Percentiles rank a stretch among this genome's conserved stretches.
Evolutionary conservation across 768 basidiomycete genomes (phyloP).

Genomic region (Ramaria rubella): DNA sequence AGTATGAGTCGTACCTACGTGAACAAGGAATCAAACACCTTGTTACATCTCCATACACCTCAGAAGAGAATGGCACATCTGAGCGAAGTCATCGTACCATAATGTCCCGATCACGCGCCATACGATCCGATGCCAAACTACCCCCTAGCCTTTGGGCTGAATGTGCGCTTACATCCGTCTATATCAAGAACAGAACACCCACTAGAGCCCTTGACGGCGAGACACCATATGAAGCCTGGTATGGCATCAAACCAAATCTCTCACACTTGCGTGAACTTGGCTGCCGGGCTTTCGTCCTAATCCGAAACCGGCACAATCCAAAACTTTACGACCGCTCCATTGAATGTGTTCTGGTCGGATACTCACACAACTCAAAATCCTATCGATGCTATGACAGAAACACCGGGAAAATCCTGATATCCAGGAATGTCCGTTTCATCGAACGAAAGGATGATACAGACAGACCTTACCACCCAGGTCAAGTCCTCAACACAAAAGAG

Average conservation of each 20-base stretch:
- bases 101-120: background rate
- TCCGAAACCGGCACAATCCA: slow-evolving; percentile 10
- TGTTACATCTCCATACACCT: slow-evolving; percentile 22
- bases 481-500: background rate
- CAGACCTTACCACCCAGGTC: background rate
- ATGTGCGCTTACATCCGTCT: background rate
- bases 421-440: slow-evolving; percentile 19
- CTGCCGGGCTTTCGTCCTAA: slow-evolving; percentile 32
- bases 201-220: background rate
- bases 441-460: slow-evolving; percentile 5
- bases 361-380: slow-evolving; percentile 26
- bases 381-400: slow-evolving; percentile 32
- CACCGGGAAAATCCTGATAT: slow-evolving; percentile 24
- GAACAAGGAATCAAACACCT: background rate
- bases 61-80: background rate
- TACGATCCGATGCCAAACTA: background rate
- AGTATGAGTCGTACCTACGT: background rate
- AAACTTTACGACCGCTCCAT: slow-evolving; percentile 23
- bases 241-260: slow-evolving; percentile 8
- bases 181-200: background rate
- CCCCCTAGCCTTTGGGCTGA: background rate
- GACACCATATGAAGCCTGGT: background rate
- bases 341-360: slow-evolving; percentile 35
- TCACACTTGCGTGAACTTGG: slow-evolving; percentile 17
- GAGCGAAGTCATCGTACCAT: background rate